Evolutionary conservation across 2,329 filamentous ascomycete species (phyloP), one percentile per base, ranked within the genome.

Genomic region (Fusarium poae): DNA sequence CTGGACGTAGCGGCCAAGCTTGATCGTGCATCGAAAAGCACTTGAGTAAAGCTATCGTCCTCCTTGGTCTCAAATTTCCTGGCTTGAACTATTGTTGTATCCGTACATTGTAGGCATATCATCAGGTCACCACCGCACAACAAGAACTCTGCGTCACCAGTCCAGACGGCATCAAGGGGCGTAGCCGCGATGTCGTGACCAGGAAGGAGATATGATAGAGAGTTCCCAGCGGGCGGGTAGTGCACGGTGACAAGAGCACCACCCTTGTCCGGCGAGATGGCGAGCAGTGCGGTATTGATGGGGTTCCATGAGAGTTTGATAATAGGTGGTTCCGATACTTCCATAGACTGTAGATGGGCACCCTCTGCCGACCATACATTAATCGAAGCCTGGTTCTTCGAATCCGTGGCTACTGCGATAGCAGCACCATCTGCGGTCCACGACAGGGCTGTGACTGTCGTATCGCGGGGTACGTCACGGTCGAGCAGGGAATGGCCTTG

Each of bases 301-400:
- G 84, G 84, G 72, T 87, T 89, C 88, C 88, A 90, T 46, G 83
- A 82, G 23, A 90, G 79, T 74, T 88, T 89, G 71, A 88, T 84
- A 48, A 90, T 81, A 16, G 88, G 88, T n/a, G 87, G 83, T 68
- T 89, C 87, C 37, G 86, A 80, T 27, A 86, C 82, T 67, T 88
- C 84, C 75, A 88, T 85, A 23, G 83, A 81, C 49, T 87, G 82
- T 25, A 87, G 70, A 52, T 81, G 80, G 27, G 79, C 80, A 20
- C 88, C 88, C 61, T 88, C 85, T 3, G 80, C 79, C 11, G 81
- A 81, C 84, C 86, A 89, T 20, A 90, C 82, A 59, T 83, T 85
- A 23, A 90, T 82, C 4, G 85, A 83, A 48, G 85, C 85, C 39
- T 77, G 70, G 37, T 81, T 83, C 21, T 82, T 84, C 6, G 83